phyloP scores from a whole-genome alignment of 2,329 filamentous ascomycete species.

The Raffaelea arxii region DNA sequence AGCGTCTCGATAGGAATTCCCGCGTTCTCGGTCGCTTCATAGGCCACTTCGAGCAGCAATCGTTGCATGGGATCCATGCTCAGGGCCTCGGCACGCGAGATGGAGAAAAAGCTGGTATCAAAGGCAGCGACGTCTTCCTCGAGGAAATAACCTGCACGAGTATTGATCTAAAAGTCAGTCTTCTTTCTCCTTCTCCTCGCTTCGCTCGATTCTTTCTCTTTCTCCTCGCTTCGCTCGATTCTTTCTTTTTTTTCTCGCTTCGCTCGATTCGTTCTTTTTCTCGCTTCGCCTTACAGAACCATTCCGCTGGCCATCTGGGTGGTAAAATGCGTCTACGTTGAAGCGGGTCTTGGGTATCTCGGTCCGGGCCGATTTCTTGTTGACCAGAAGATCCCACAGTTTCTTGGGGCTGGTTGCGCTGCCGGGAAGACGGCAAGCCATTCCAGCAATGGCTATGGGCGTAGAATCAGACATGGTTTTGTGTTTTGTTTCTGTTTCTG shows the following conservation, averaged over 20 bases:
- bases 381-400: not conserved
- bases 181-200: no score
- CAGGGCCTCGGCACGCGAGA: constrained; percentile 26
- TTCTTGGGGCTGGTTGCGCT: not conserved
- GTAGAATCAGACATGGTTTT: no score
- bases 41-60: constrained; percentile 25
- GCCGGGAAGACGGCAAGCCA: not conserved
- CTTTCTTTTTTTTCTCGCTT: no score
- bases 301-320: not conserved
- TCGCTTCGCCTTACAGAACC: not conserved
- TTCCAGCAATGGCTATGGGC: not conserved
- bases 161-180: no score
- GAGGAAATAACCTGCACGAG: no score
- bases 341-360: not conserved
- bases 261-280: not conserved
- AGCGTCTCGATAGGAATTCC: constrained; percentile 22
- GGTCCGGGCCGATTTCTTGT: not conserved
- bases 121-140: constrained; percentile 16
- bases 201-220: no score
- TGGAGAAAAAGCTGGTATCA: constrained; percentile 28
- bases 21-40: constrained; percentile 26
- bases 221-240: no score
- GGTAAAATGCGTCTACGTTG: not conserved
- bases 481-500: no score
- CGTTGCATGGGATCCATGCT: constrained; percentile 26